Conservation (phyloP, 208 protist species). For the Lotmaria passim region DNA sequence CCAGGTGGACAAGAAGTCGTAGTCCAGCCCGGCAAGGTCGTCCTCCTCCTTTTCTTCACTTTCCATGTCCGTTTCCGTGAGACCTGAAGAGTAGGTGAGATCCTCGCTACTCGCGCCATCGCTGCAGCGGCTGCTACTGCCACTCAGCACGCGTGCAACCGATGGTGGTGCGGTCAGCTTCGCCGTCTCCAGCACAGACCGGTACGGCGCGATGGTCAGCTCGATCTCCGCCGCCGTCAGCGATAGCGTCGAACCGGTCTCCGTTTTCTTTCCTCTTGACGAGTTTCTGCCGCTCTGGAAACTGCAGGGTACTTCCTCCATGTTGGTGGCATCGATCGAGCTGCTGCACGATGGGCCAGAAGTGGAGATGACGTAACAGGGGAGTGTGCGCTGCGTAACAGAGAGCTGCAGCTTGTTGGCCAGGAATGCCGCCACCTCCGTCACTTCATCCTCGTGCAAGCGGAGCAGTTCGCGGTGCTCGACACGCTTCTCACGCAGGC, state of each 20-base stretch:
- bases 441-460: constrained; percentile 41
- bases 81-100: neutral
- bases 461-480: constrained; percentile 66
- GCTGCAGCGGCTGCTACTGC: too few species aligned
- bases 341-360: neutral
- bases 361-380: constrained; percentile 12
- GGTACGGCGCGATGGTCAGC: constrained; percentile 12
- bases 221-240: constrained; percentile 2
- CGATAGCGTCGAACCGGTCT: neutral
- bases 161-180: neutral
- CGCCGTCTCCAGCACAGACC: neutral
- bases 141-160: neutral
- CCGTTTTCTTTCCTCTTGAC: neutral
- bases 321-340: neutral
- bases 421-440: constrained; percentile 36
- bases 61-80: neutral
- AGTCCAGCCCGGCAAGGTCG: constrained; percentile 6
- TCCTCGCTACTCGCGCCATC: too few species aligned
- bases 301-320: too few species aligned
- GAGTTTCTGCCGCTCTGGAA: too few species aligned
- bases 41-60: constrained; percentile 29
- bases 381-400: constrained; percentile 22
- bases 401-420: constrained; percentile 47
- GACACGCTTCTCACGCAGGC: constrained; percentile 53
- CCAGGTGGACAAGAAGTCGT: constrained; percentile 17